phyloP scores from a whole-genome alignment of 805 yeast species.

The Candida verbasci region DNA sequence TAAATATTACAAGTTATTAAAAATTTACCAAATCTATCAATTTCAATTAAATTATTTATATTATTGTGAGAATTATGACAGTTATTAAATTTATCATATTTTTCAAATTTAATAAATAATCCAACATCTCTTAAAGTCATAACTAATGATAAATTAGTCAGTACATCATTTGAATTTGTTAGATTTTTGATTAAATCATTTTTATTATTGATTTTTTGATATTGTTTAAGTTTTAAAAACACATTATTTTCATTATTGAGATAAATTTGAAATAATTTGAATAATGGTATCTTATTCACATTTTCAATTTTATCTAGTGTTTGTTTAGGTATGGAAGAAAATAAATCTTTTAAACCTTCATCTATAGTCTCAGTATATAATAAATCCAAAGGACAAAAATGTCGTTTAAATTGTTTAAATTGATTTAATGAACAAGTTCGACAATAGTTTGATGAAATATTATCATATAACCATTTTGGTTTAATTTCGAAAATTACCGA shows the following conservation, averaged over 20 bases:
- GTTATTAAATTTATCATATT: constrained; percentile 22
- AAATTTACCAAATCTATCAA: constrained; percentile 21
- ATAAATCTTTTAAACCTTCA: constrained; percentile 31
- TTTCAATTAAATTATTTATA: constrained; percentile 19
- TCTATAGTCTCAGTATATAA: constrained; percentile 26
- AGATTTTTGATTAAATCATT: constrained; percentile 28
- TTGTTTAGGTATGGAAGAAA: constrained; percentile 17
- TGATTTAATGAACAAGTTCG: constrained; percentile 54
- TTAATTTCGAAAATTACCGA: constrained; percentile 45
- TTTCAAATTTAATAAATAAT: constrained; percentile 39
- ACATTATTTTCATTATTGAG: constrained; percentile 25
- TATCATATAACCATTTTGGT: constrained; percentile 58
- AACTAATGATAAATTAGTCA: constrained; percentile 33
- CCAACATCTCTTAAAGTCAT: constrained; percentile 61
- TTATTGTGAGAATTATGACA: constrained; percentile 27
- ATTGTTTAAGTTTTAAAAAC: constrained; percentile 29
- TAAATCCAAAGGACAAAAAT: constrained; percentile 48
- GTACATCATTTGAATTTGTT: constrained; percentile 33
- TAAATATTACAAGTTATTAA: constrained; percentile 36
- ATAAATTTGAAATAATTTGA: constrained; percentile 28
- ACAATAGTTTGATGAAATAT: constrained; percentile 42
- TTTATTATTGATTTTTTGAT: constrained; percentile 29
- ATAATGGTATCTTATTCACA: constrained; percentile 20
- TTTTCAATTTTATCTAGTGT: constrained; percentile 15
- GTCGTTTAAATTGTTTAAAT: constrained; percentile 24